phyloP scores from a whole-genome alignment of 2,329 filamentous ascomycete species.

The Pseudocercospora fuligena region DNA sequence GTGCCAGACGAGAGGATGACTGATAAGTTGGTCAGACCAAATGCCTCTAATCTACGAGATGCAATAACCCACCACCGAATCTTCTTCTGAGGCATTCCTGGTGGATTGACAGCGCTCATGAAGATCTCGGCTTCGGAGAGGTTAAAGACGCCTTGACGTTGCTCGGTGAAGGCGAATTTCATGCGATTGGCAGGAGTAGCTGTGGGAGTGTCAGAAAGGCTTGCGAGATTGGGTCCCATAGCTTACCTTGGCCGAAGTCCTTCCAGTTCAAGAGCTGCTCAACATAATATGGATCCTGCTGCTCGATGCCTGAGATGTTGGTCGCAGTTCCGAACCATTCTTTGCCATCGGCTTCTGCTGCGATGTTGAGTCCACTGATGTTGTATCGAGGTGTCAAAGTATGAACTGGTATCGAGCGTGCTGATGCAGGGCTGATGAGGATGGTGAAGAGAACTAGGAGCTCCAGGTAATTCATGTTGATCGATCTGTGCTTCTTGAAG shows the following conservation, averaged over 20 bases:
- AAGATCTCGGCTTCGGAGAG: slow-evolving; percentile 25
- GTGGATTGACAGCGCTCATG: background rate
- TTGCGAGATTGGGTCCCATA: background rate
- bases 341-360: slow-evolving; percentile 34
- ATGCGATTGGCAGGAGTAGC: slow-evolving; percentile 43
- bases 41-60: background rate
- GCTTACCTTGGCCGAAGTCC: slow-evolving; percentile 62
- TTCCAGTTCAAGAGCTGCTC: slow-evolving; percentile 58
- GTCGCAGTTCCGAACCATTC: slow-evolving; percentile 56
- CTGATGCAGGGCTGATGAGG: background rate
- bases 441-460: background rate
- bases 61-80: background rate
- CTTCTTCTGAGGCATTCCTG: background rate
- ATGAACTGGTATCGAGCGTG: background rate
- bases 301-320: slow-evolving; percentile 55
- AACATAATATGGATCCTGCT: slow-evolving; percentile 61
- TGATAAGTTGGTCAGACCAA: slow-evolving; percentile 20
- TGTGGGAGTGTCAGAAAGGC: background rate
- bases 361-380: slow-evolving; percentile 27
- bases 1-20: slow-evolving; percentile 45
- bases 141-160: slow-evolving; percentile 41
- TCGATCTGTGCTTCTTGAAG: too few relatives aligned
- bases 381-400: background rate
- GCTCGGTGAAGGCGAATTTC: slow-evolving; percentile 49
- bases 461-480: background rate